Evolutionary conservation across 257 asterid genomes (phyloP), one percentile per base, ranked within the genome.

Genomic region (Gardenia jasminoides): DNA sequence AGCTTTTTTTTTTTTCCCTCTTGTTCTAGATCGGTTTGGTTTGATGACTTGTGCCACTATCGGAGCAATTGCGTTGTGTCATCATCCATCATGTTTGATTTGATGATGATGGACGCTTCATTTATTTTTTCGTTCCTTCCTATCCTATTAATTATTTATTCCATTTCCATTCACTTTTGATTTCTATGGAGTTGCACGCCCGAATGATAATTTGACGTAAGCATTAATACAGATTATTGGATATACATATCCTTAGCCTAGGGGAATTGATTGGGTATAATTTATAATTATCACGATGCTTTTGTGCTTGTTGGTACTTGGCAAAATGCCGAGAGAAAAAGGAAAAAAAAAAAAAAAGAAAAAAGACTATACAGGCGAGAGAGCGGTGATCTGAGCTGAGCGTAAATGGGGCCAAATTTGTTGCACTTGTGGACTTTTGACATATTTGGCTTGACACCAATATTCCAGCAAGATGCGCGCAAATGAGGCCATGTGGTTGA

Each of bases 31-130:
- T 56, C 12, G 26, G n/a, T 64, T 64, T 83, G 79, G 82, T 19
- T 36, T 76, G 78, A 75, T 85, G 84, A 83, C 79, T 79, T 86
- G 84, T 76, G 74, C 81, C 87, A 80, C 83, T 80, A 26, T 65
- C 77, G 17, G 26, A 67, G 41, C 33, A 20, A 22, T 26, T 28
- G 67, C 70, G 64, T 61, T 73, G 76, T 74, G 33, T 76, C 86
- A 77, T 77, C 84, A 74, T 76, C 41, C 78, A 75, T 50, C 61
- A 11, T 28, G 68, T 64, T 64, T 64, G 68, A 64, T 61, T 28
- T 15, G 36, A 26, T 62, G 36, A 62, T 62, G 67, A 10, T n/a
- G 16, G 66, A 4, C 22, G 33, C 67, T 61, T 28, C 36, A 10
- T 26, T 62, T 59, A n/a, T n/a, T n/a, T n/a, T n/a, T n/a, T n/a